Evolutionary conservation across 139 green algal species (phyloP), one percentile per base, ranked within the genome.

Genomic region (Raphidocelis subcapitata): DNA sequence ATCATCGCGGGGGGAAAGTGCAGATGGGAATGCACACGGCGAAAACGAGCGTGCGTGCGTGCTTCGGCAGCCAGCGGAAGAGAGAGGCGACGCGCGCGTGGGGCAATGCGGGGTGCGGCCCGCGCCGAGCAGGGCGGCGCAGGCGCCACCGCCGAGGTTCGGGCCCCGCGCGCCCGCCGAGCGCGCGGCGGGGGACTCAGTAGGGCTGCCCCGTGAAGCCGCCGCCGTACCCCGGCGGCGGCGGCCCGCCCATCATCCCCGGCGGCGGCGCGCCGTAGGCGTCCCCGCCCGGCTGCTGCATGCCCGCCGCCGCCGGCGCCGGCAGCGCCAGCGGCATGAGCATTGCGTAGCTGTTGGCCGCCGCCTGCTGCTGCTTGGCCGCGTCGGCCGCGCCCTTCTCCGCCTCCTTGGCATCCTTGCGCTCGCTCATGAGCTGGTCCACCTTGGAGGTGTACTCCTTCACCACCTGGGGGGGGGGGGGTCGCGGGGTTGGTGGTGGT

Each of bases 391-490:
- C 76, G 67, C 74, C 68, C 62, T 87, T 83, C 59, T 87, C 79
- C 12, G 75, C 86, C 73, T 86, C 74, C 62, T 81, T 61, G 28
- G 78, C 67, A 76, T 95, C 82, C 75, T 92, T 86, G 63, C 83
- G 77, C 62, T 92, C 84, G 10, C 62, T 74, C 81, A 92, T 82
- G 12, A 94, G 83, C 71, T 81, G 70, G 62, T 93, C 88, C 49
- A 92, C 91, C 86, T 98, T 98, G 81, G 62, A 74, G 3, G 83
- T 89, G 81, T 97, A 96, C 66, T 99, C 94, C 66, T 89, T 89
- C 59, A 97, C 73, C 60, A 82, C 73, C 84, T 86, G 77, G 2
- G 21, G 63, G n/a, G 49, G 31, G 29, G 23, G 49, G 31, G 49
- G 47, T 20, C 24, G 28, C 31, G 31, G 71, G 51, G 63, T n/a